Evolutionary conservation across 768 basidiomycete genomes (phyloP).

Genomic region (Suillus cothurnatus): DNA sequence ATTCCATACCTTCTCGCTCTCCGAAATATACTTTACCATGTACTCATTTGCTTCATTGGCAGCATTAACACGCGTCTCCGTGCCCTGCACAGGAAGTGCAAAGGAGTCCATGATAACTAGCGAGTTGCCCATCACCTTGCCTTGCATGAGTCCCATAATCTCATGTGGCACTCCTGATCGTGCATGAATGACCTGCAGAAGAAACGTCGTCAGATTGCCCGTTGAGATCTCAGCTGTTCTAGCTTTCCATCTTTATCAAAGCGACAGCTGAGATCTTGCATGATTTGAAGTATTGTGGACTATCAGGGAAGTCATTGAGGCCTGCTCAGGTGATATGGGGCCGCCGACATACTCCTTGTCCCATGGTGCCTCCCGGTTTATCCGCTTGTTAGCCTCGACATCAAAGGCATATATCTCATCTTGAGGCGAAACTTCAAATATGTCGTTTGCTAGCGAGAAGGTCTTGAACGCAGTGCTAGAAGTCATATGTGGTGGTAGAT

Average conservation of each 20-base stretch:
- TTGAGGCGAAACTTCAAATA: slow-evolving; percentile 68
- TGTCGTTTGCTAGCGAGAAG: slow-evolving; percentile 72
- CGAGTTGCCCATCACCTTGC: slow-evolving; percentile 81
- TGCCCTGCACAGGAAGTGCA: slow-evolving; percentile 95
- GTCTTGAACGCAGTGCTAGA: slow-evolving; percentile 69
- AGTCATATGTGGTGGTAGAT: slow-evolving; percentile 25
- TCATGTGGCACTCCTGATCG: slow-evolving; percentile 97
- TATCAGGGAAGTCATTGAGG: slow-evolving; percentile 27
- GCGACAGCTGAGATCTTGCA: slow-evolving; percentile 97
- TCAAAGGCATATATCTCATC: slow-evolving; percentile 84
- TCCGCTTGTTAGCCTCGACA: slow-evolving; percentile 60
- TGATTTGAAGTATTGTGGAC: slow-evolving; percentile 80
- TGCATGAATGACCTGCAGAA: slow-evolving; percentile 90
- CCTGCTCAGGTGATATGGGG: slow-evolving; percentile 10
- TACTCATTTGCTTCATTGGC: slow-evolving; percentile 96
- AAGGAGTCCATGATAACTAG: slow-evolving; percentile 95
- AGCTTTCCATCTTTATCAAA: slow-evolving; percentile 86
- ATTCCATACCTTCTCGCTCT: slow-evolving; percentile 67
- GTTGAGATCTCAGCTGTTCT: not conserved
- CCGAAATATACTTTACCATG: slow-evolving; percentile 92
- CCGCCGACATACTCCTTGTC: slow-evolving; percentile 67
- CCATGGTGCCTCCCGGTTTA: slow-evolving; percentile 81
- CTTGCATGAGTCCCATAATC: slow-evolving; percentile 99
- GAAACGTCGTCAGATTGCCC: slow-evolving; percentile 11
- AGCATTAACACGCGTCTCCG: slow-evolving; percentile 97